phyloP scores from a whole-genome alignment of 2,329 filamentous ascomycete species.

The Trichoderma arundinaceum region DNA sequence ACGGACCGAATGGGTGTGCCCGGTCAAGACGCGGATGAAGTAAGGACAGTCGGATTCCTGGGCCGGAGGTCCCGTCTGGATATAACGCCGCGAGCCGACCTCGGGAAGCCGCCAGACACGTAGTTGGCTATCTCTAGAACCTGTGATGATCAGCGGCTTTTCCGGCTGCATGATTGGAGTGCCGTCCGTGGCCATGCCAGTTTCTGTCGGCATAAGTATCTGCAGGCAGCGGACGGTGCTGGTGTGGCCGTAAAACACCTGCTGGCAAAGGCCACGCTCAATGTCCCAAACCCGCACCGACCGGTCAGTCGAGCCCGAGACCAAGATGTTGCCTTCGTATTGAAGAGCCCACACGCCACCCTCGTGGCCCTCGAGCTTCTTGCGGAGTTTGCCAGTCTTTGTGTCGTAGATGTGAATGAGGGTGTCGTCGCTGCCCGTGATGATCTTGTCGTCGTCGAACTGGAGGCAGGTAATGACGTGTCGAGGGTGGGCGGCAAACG shows the following conservation, averaged over 20 bases:
- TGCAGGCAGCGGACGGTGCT: conserved; percentile 96
- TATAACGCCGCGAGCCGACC: conserved; percentile 75
- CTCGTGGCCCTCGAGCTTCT: conserved; percentile 88
- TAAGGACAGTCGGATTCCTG: conserved; percentile 87
- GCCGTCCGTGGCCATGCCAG: conserved; percentile 73
- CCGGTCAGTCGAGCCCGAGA: conserved; percentile 94
- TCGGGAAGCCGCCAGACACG: conserved; percentile 93
- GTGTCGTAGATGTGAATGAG: conserved; percentile 98
- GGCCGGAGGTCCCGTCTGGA: conserved; percentile 76
- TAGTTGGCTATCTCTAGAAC: conserved; percentile 91
- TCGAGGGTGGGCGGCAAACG: conserved; percentile 92
- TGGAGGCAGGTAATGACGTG: conserved; percentile 98
- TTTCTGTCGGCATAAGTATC: conserved; percentile 85
- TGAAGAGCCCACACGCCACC: conserved; percentile 97
- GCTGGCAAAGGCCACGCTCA: conserved; percentile 86
- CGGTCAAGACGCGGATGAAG: conserved; percentile 84
- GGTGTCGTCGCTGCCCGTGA: conserved; percentile 96
- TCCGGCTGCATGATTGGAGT: conserved; percentile 86
- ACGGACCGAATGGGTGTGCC: conserved; percentile 91
- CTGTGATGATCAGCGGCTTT: conserved; percentile 95
- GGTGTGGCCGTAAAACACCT: conserved; percentile 96
- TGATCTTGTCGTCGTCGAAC: conserved; percentile 96
- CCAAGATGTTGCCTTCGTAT: conserved; percentile 92
- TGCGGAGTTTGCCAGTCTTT: conserved; percentile 84
- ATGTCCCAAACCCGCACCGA: conserved; percentile 99